phyloP scores from a whole-genome alignment of 495 filamentous ascomycete species.

The Tricharina praecox region DNA sequence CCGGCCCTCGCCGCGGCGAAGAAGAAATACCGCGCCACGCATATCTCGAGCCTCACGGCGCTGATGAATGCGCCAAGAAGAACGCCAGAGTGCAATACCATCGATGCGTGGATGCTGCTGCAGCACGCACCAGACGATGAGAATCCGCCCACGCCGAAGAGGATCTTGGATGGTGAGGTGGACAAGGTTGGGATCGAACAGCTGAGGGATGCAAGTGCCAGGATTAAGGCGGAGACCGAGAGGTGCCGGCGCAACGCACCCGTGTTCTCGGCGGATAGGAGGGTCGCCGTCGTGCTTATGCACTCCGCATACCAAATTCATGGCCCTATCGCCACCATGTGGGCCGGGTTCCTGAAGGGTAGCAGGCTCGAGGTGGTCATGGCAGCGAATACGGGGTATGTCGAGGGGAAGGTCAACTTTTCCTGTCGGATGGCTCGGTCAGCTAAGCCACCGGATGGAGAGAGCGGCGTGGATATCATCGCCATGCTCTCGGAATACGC shows the following conservation, averaged over 20 bases:
- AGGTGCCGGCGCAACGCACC: slow-evolving; percentile 38
- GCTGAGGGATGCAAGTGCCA: slow-evolving; percentile 28
- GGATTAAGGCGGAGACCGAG: slow-evolving; percentile 39
- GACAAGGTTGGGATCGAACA: slow-evolving; percentile 23
- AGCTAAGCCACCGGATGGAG: slow-evolving; percentile 29
- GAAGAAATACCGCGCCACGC: slow-evolving; percentile 40
- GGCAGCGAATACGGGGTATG: slow-evolving; percentile 43
- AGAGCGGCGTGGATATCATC: slow-evolving; percentile 38
- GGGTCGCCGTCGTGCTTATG: slow-evolving; percentile 41
- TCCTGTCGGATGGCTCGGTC: slow-evolving; percentile 37
- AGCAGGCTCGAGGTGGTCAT: slow-evolving; percentile 38
- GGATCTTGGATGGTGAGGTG: slow-evolving; percentile 31
- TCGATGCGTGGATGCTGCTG: slow-evolving; percentile 39
- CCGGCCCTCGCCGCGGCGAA: slow-evolving; percentile 40
- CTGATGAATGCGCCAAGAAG: slow-evolving; percentile 42
- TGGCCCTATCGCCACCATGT: slow-evolving; percentile 42
- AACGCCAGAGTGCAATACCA: slow-evolving; percentile 35
- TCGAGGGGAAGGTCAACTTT: slow-evolving; percentile 39
- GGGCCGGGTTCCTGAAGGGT: slow-evolving; percentile 37
- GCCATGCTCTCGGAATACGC: slow-evolving; percentile 30
- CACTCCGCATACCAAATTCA: slow-evolving; percentile 38
- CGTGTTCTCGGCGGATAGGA: slow-evolving; percentile 39
- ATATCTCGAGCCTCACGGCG: slow-evolving; percentile 38
- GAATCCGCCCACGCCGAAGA: slow-evolving; percentile 27
- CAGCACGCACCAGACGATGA: slow-evolving; percentile 19